Conservation (phyloP, 306 rosid species). For the Ceratonia siliqua region DNA sequence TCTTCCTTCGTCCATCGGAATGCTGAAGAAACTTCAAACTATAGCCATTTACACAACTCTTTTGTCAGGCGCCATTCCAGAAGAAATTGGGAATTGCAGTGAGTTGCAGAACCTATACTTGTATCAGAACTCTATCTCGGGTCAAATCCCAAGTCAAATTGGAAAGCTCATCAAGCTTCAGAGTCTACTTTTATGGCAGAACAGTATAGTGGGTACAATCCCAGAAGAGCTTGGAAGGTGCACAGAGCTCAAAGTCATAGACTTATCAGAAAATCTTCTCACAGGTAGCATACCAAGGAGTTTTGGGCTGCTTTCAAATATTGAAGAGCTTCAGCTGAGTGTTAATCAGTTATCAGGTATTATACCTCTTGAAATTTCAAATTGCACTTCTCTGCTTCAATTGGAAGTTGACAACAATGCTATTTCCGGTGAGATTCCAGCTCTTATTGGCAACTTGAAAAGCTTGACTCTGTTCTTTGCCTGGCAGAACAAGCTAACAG, state of each 20-base stretch:
- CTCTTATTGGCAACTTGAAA: conserved; percentile 67
- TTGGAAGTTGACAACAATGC: conserved; percentile 85
- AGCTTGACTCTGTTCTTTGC: conserved; percentile 69
- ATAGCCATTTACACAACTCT: conserved; percentile 75
- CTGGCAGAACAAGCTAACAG: conserved; percentile 83
- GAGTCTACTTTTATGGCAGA: conserved; percentile 76
- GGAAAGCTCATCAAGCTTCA: conserved; percentile 66
- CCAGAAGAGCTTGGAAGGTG: conserved; percentile 79
- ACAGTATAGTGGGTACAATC: conserved; percentile 71
- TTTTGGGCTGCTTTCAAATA: conserved; percentile 64
- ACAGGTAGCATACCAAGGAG: conserved; percentile 78
- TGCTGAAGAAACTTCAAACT: conserved; percentile 62
- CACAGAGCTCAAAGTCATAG: conserved; percentile 62
- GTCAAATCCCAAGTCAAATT: conserved; percentile 62
- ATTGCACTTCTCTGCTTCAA: conserved; percentile 61
- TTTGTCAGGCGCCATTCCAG: conserved; percentile 74
- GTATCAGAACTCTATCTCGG: conserved; percentile 76
- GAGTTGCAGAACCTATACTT: conserved; percentile 69
- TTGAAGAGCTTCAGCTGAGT: conserved; percentile 81
- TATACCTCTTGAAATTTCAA: conserved; percentile 75
- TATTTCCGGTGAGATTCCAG: conserved; percentile 77
- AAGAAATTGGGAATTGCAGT: conserved; percentile 84
- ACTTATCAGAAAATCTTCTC: conserved; percentile 77
- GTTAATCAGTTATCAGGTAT: conserved; percentile 73
- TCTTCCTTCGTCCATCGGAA: conserved; percentile 80